These are phyloP conservation scores for Microcera coccophila DNA, from an alignment of 2,329 filamentous ascomycete species.

Conservation along the genomic window DNA sequence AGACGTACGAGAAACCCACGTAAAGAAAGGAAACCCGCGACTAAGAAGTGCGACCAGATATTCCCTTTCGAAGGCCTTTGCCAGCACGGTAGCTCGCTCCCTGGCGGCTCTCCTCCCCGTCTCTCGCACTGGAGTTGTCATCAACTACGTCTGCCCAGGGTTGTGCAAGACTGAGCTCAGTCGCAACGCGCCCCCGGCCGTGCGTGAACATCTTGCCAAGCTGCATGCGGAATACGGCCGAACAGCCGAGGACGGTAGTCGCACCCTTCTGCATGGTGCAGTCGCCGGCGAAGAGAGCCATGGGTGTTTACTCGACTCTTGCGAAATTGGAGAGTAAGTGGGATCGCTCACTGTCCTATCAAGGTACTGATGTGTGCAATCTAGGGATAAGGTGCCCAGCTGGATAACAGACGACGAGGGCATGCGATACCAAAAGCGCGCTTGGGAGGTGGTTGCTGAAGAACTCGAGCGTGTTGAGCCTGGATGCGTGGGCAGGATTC, in stretches of 20 bases:
- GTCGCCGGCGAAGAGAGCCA: slow-evolving; percentile 25
- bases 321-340: slow-evolving; percentile 28
- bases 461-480: slow-evolving; percentile 28
- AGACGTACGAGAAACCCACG: background rate
- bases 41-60: slow-evolving; percentile 15
- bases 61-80: slow-evolving; percentile 26
- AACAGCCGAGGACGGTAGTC: slow-evolving; percentile 27
- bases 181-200: slow-evolving; percentile 5
- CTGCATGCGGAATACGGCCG: slow-evolving; percentile 10
- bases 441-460: slow-evolving; percentile 27
- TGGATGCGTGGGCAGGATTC: slow-evolving; percentile 21
- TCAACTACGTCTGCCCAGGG: slow-evolving; percentile 31
- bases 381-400: slow-evolving; percentile 16
- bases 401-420: slow-evolving; percentile 21
- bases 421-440: slow-evolving; percentile 17
- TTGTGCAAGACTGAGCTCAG: slow-evolving; percentile 25
- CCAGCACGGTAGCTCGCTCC: slow-evolving; percentile 24
- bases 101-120: slow-evolving; percentile 26
- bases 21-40: background rate
- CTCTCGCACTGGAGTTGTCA: slow-evolving; percentile 26
- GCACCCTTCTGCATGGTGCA: slow-evolving; percentile 25
- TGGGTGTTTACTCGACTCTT: slow-evolving; percentile 23
- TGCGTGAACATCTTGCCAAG: slow-evolving; percentile 1
- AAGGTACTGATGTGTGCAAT: slow-evolving; percentile 1
- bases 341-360: background rate